Evolutionary conservation across 768 basidiomycete genomes (phyloP), one percentile per base, ranked within the genome.

Genomic region (Symmetrospora coprosmae): DNA sequence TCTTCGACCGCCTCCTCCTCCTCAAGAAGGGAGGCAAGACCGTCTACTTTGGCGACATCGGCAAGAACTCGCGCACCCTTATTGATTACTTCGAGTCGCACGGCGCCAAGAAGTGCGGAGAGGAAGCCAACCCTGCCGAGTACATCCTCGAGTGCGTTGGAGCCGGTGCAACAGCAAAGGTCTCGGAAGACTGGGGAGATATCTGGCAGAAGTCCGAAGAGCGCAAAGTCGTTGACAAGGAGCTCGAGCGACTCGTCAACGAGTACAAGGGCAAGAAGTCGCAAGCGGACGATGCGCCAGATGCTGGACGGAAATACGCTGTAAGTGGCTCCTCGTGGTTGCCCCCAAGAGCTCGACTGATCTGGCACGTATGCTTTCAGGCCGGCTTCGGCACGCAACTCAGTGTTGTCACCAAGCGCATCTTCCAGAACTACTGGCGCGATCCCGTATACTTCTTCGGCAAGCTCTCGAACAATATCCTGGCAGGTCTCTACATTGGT

Each of bases 161-260:
- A 49, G 78, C 85, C 43, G 74, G 74, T 33, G 77, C 82, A 11
- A 78, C 83, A 0, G 77, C 81, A 47, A 77, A 87, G 31, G 85
- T 85, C 1, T 77, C 82, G 53, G 80, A 80, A 25, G 88, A 91
- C 66, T 91, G 88, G 88, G 82, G 82, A 52, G 82, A 87, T 63
- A 74, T 86, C 50, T 91, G 87, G 87, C 71, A 79, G 17, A 80
- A 85, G 39, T 87, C 85, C 2, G 74, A 78, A 0, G 84, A 90
- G 72, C 67, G 66, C 48, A 61, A 64, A 3, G 52, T 69, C 1
- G 69, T 73, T 21, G 71, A 72, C 64, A 67, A 66, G 8, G 76
- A 79, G 61, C 77, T 81, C 53, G 67, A 70, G 19, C 63, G 70
- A 31, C 74, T 80, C 66, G 77, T 77, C 19, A 17, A 25, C 1